Evolutionary conservation across 176 grass and related monocot genomes (phyloP).

Genomic region (Neostapfia colusana): DNA sequence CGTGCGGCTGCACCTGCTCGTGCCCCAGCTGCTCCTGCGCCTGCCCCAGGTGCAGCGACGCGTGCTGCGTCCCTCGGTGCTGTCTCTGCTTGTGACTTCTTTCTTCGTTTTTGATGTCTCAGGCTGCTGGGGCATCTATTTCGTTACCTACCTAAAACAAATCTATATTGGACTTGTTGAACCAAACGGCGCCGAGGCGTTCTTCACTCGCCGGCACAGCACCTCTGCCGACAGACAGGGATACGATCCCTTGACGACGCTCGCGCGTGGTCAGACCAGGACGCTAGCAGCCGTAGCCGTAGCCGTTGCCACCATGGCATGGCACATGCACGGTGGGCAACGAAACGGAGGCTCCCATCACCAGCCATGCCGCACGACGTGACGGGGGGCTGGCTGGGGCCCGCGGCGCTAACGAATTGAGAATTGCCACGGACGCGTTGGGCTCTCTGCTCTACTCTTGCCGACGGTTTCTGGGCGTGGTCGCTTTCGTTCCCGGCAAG

Average conservation of each 20-base stretch:
- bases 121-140: no score
- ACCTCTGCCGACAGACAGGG: neutral
- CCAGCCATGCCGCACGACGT: neutral
- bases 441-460: neutral
- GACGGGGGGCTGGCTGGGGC: neutral
- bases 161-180: no score
- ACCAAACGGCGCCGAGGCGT: no score
- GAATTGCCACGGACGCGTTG: neutral
- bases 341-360: neutral
- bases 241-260: neutral
- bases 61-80: constrained; percentile 36
- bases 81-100: constrained; percentile 43
- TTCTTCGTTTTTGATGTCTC: no score
- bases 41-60: constrained; percentile 10
- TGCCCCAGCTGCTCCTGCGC: constrained; percentile 43
- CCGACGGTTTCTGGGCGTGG: neutral
- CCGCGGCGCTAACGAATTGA: neutral
- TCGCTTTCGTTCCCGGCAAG: neutral
- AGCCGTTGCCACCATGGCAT: neutral
- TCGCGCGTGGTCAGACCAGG: neutral
- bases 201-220: no score
- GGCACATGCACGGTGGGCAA: neutral
- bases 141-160: no score
- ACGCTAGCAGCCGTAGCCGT: neutral
- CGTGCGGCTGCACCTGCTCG: constrained; percentile 40